Base-by-base conservation (phyloP, 2,329 filamentous ascomycete species). In the Colletotrichum chrysophilum region DNA sequence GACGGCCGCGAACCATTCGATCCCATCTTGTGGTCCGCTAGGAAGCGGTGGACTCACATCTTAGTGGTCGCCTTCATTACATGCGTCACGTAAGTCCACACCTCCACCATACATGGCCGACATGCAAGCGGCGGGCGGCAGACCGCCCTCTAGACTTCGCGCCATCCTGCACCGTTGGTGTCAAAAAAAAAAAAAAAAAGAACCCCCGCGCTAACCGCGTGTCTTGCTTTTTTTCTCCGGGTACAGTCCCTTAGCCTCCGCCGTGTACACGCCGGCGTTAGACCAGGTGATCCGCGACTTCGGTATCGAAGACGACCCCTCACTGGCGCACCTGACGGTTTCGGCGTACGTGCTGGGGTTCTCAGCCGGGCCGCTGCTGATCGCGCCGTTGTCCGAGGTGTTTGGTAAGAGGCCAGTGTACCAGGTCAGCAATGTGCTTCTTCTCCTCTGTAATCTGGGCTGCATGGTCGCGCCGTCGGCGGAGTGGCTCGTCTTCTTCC, bases 331-430 rank as follows among this genome's bases (percentile, higher is more conserved):
- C 26, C 30, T 74, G 38, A 70, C 71, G 16, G 61, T 74, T 5
- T 69, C 74, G 7, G 70, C 74, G 24, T 69, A 73, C 48, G 60
- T 76, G 18, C 60, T 73, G 13, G 70, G 74, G 8, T 70, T 74
- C 52, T 70, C 74, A 7, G 71, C 66, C 38, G 66, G 66, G 7
- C 74, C 64, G n/a, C 13, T 76, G n/a, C 66, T 74, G 18, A 48
- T 76, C 3, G 58, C 70, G 28, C 61, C 65, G 43, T 3, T 62
- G 36, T 43, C 26, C 55, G 71, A 66, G 38, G 56, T 52, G 12
- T 55, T 70, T 10, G 66, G 55, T 1, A 74, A 70, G 60, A 65
- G 26, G 12, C 74, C 62, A 26, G 55, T 71, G 16, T 75, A 70
- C 18, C 32, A 70, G 26, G 34, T 38, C 24, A 66, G 61, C 30